Conservation (phyloP, 345 rosid genomes). For the Combretum micranthum region DNA sequence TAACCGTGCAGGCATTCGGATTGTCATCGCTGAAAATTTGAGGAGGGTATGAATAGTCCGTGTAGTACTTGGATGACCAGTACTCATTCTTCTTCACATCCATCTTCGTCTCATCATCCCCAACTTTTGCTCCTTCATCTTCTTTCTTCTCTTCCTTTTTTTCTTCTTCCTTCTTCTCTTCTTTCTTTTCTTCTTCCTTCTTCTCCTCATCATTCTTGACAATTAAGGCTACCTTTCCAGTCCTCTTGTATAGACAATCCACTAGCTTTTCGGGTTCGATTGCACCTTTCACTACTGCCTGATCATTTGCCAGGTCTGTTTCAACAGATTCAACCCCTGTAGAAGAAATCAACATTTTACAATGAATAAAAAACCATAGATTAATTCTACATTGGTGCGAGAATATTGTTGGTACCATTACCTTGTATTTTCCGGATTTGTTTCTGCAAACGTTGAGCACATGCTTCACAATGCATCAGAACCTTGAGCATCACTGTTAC, state of each 20-base stretch:
- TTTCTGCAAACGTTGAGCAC: constrained; percentile 47
- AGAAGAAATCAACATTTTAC: neutral
- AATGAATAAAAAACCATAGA: neutral
- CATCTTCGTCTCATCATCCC: constrained; percentile 19
- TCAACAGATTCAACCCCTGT: constrained; percentile 60
- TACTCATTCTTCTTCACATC: constrained; percentile 41
- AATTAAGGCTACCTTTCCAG: constrained; percentile 45
- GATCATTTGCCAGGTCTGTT: constrained; percentile 34
- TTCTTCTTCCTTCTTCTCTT: constrained; percentile 10
- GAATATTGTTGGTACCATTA: constrained; percentile 5
- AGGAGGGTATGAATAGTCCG: constrained; percentile 35
- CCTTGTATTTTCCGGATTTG: constrained; percentile 46
- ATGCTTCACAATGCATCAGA: constrained; percentile 71
- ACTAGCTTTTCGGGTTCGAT: constrained; percentile 48
- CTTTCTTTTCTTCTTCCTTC: constrained; percentile 20
- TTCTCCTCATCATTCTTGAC: constrained; percentile 43
- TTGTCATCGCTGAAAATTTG: constrained; percentile 68
- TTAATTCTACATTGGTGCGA: no score
- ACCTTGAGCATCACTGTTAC: constrained; percentile 47
- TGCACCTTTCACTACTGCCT: constrained; percentile 45
- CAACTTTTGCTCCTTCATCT: constrained; percentile 14
- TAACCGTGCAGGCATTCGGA: constrained; percentile 58
- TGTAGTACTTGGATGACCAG: constrained; percentile 29
- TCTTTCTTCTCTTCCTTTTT: constrained; percentile 14
- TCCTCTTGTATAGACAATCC: constrained; percentile 36